phyloP scores from a whole-genome alignment of 2,329 filamentous ascomycete genomes.

The Arthrinium phaeospermum region DNA sequence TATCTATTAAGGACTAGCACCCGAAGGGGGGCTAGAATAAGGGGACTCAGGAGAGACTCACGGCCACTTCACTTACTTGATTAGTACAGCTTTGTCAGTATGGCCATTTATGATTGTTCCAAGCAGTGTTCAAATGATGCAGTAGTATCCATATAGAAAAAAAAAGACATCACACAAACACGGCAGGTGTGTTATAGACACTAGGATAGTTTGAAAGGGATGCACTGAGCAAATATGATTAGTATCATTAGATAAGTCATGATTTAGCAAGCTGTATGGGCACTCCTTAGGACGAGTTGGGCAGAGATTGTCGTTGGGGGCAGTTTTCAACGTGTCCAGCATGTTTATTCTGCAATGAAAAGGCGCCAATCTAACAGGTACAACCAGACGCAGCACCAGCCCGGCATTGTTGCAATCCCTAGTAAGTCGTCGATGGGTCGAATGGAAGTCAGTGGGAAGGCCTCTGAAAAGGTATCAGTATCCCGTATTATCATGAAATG shows the following conservation, averaged over 20 bases:
- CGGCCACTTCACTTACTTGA: background rate
- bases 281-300: background rate
- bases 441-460: background rate
- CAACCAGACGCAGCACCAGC: background rate
- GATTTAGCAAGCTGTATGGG: background rate
- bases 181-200: background rate
- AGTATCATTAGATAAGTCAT: background rate
- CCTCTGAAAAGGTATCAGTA: background rate
- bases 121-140: background rate
- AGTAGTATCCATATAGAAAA: background rate
- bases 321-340: background rate
- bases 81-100: no score
- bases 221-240: background rate
- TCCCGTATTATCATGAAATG: background rate
- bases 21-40: no score
- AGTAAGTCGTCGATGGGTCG: background rate
- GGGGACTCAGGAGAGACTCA: background rate
- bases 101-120: background rate
- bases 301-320: background rate
- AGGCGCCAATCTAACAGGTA: background rate
- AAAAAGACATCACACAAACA: background rate
- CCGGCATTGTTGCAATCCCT: background rate
- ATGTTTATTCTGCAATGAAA: background rate
- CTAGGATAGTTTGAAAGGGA: background rate
- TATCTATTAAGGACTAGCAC: no score